These are phyloP conservation scores for Actinidia arguta DNA, from an alignment of 179 eudicot species.

Conservation along the genomic window DNA sequence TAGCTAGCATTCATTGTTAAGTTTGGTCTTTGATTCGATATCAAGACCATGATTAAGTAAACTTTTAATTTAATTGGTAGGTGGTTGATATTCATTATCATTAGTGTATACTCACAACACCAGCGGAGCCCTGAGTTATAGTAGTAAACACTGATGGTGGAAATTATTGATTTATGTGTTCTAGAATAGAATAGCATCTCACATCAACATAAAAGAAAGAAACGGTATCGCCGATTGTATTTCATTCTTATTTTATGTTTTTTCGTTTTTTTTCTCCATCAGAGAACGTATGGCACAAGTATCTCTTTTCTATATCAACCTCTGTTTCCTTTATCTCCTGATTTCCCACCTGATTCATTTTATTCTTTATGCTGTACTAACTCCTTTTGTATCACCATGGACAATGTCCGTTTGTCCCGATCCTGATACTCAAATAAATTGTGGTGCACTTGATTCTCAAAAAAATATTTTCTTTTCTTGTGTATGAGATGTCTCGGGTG, in stretches of 20 bases:
- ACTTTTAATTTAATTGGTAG: neutral
- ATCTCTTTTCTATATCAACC: neutral
- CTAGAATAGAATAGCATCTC: neutral
- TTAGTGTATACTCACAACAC: neutral
- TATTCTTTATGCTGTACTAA: neutral
- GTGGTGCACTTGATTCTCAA: neutral
- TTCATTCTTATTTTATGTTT: neutral
- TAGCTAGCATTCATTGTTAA: neutral
- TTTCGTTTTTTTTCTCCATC: neutral
- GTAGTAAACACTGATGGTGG: neutral
- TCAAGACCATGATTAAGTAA: neutral
- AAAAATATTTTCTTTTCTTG: neutral
- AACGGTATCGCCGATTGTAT: neutral
- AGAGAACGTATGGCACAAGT: neutral
- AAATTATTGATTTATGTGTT: neutral
- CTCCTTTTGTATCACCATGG: neutral
- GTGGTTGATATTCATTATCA: neutral
- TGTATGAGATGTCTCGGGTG: conserved; percentile 82
- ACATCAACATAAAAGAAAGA: neutral
- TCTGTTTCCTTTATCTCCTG: neutral
- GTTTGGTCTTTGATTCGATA: neutral
- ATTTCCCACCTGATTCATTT: neutral
- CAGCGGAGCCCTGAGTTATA: neutral
- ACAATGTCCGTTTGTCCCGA: neutral
- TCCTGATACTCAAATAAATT: neutral